These are phyloP conservation scores for Didymosphaeria variabile DNA, from an alignment of 2,329 filamentous ascomycete species.

Conservation along the genomic window DNA sequence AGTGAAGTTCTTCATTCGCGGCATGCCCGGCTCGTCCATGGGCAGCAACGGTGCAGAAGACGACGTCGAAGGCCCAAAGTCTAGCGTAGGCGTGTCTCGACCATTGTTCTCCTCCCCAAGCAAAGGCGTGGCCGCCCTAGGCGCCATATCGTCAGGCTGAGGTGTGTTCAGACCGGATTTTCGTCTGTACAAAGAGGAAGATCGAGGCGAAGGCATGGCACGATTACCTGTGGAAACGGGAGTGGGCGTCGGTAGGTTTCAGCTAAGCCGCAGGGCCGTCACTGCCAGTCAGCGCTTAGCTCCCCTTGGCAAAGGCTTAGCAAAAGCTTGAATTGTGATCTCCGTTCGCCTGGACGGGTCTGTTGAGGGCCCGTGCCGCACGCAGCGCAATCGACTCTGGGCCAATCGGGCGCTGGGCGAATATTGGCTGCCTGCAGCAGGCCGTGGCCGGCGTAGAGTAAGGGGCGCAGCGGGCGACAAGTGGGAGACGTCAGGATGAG, in stretches of 20 bases:
- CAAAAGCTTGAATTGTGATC: conserved; percentile 7
- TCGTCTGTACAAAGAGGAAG: conserved; percentile 5
- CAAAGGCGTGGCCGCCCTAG: conserved; percentile 4
- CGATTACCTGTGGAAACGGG: neutral
- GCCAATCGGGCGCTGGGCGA: neutral
- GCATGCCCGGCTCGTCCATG: conserved; percentile 1
- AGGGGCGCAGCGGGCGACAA: neutral
- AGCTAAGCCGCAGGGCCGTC: neutral
- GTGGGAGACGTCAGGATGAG: neutral
- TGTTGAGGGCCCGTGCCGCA: conserved; percentile 1
- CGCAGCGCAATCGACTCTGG: neutral
- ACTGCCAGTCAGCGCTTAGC: neutral
- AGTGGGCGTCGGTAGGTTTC: conserved; percentile 1
- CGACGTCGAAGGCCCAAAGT: conserved; percentile 1
- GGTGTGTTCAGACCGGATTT: neutral
- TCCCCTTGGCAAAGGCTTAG: conserved; percentile 1
- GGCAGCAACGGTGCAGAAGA: conserved; percentile 1
- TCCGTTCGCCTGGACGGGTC: neutral
- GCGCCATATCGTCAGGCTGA: conserved; percentile 4
- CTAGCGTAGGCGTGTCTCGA: neutral
- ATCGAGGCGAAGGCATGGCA: conserved; percentile 2
- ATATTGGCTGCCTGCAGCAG: neutral
- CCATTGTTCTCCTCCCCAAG: neutral
- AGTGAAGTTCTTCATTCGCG: neutral
- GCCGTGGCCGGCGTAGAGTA: neutral